phyloP scores from a whole-genome alignment of 768 basidiomycete species.

The Rhodotorula kratochvilovae region DNA sequence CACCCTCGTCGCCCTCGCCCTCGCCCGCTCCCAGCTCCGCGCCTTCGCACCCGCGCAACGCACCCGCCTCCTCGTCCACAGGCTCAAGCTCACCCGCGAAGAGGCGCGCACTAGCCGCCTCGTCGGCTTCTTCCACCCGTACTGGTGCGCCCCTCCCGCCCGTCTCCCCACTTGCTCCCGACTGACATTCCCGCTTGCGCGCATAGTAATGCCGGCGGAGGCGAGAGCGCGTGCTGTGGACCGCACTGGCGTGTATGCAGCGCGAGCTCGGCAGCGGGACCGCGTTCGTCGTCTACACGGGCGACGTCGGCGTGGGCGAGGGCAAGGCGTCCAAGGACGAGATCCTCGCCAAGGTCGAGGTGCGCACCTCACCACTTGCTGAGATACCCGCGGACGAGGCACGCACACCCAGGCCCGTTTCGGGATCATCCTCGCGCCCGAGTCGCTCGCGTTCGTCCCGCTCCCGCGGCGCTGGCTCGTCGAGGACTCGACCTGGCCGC shows the following conservation, averaged over 20 bases:
- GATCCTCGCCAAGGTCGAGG: constrained; percentile 77
- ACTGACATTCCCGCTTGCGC: too few relatives aligned
- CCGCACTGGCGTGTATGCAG: constrained; percentile 74
- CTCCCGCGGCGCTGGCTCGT: constrained; percentile 65
- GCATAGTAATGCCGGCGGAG: constrained; percentile 85
- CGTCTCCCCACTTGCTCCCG: not conserved
- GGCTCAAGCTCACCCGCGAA: not conserved
- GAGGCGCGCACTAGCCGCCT: constrained; percentile 44
- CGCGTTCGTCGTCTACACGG: constrained; percentile 78
- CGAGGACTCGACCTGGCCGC: constrained; percentile 75
- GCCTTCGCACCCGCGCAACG: not conserved
- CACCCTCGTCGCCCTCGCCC: not conserved
- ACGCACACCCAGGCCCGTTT: constrained; percentile 62
- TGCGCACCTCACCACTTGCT: constrained; percentile 46
- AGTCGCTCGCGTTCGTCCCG: constrained; percentile 73
- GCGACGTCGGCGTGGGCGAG: constrained; percentile 70
- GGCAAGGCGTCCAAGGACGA: constrained; percentile 68
- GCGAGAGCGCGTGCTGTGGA: constrained; percentile 96
- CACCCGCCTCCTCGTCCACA: not conserved
- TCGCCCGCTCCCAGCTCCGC: not conserved
- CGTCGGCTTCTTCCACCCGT: constrained; percentile 90
- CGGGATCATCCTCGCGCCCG: constrained; percentile 65
- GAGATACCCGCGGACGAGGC: not conserved
- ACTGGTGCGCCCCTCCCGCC: constrained; percentile 64
- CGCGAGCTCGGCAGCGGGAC: constrained; percentile 54